Evolutionary conservation across 129 eudicot species (phyloP).

Genomic region (Lactuca saligna): DNA sequence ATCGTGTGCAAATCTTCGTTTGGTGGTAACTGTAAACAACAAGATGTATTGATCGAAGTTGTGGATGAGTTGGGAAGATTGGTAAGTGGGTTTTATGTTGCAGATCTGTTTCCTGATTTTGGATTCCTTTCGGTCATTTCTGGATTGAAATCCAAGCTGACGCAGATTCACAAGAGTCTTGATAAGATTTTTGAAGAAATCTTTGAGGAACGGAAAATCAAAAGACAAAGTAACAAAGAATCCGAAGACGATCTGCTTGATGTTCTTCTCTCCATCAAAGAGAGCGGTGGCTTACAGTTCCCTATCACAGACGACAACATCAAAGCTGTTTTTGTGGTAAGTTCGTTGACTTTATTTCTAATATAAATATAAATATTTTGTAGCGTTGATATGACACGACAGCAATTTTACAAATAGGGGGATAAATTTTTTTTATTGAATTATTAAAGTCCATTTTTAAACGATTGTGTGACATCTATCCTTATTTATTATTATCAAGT

Average conservation of each 20-base stretch:
- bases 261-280: conserved; percentile 13
- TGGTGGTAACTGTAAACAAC: conserved; percentile 3
- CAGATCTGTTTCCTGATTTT: conserved; percentile 15
- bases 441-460: too few relatives aligned
- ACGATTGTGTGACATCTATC: too few relatives aligned
- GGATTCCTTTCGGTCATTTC: not conserved
- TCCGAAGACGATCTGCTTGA: conserved; percentile 9
- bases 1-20: conserved; percentile 8
- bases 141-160: too few relatives aligned
- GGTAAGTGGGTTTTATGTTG: conserved; percentile 9
- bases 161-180: too few relatives aligned
- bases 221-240: not conserved
- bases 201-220: not conserved
- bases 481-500: too few relatives aligned
- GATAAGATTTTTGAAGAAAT: conserved; percentile 4
- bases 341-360: too few relatives aligned
- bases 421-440: too few relatives aligned
- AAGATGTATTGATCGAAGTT: not conserved
- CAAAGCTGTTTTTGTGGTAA: conserved; percentile 22
- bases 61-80: conserved; percentile 1
- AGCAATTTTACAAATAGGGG: too few relatives aligned
- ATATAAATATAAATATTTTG: too few relatives aligned
- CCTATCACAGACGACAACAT: conserved; percentile 14
- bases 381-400: too few relatives aligned
- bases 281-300: conserved; percentile 9